Base-by-base conservation (phyloP, 257 asterid genomes). In the Solanum lycopersicoides region DNA sequence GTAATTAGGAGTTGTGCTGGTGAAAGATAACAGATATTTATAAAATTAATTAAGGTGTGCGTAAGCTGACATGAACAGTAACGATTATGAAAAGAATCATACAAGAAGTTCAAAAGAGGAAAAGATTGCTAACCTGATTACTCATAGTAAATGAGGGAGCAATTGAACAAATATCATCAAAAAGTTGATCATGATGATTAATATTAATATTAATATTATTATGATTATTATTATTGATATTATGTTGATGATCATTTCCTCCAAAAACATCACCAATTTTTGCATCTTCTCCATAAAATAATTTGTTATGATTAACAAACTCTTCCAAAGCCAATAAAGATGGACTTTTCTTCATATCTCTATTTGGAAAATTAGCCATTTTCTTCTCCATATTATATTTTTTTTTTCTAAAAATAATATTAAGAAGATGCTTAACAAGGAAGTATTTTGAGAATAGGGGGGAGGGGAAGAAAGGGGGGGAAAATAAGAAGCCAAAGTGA, bases 261-360 rank as follows among this genome's bases (percentile, higher is more conserved):
- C 79, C 84, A 63, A 20, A 37, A 6, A 21, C 82, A 89, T 41
- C 25, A 83, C 35, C 35, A 68, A 34, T 47, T 56, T 72, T 60
- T 50, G 65, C 84, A 87, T 87, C 91, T 83, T 87, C 88, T 32
- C 87, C 91, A 6, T 84, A 63, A 83, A 89, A 83, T n/a, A 89
- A 83, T n/a, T 44, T 41, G 4, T 35, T 65, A n/a, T 87, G 87
- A 73, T 87, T 82, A 74, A 92, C 89, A 28, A 92, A 83, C 86
- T 92, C 95, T n/a, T 93, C 89, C 7, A 95, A 88, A 1, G 91
- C 95, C 87, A 94, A 80, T 37, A 92, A 90, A 7, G 98, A 93
- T 20, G 88, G 91, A 91, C 98, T 95, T 63, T 91, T 92, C 86
- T 92, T 94, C 96, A 93, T 92, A 53, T 88, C 91, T 63, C 88